Evolutionary conservation across 2,329 filamentous ascomycete species (phyloP).

Genomic region (Verruconis gallopava): DNA sequence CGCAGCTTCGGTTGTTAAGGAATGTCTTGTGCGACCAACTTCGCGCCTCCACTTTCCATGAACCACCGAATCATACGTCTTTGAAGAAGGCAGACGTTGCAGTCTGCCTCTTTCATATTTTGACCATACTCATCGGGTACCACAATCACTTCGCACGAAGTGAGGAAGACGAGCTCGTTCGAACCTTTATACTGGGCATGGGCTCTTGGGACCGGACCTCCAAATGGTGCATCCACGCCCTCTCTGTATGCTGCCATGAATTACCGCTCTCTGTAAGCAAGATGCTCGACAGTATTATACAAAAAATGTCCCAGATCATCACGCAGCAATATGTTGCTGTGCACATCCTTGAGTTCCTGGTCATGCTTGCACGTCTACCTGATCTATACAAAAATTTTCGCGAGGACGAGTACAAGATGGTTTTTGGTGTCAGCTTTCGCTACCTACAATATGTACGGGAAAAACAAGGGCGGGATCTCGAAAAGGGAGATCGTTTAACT

Average conservation of each 20-base stretch:
- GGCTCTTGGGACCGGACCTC: constrained; percentile 74
- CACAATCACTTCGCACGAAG: constrained; percentile 71
- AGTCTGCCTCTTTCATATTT: constrained; percentile 72
- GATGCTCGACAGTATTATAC: constrained; percentile 70
- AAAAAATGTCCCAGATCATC: constrained; percentile 92
- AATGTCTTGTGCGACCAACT: constrained; percentile 72
- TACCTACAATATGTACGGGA: constrained; percentile 84
- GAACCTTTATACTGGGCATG: constrained; percentile 75
- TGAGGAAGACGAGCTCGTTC: constrained; percentile 82
- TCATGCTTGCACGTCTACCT: constrained; percentile 70
- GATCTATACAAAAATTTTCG: constrained; percentile 79
- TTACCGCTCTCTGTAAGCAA: constrained; percentile 79
- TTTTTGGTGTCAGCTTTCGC: constrained; percentile 89
- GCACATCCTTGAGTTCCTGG: constrained; percentile 93
- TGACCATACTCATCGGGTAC: constrained; percentile 84
- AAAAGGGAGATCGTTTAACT: constrained; percentile 10
- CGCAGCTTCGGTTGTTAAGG: constrained; percentile 64
- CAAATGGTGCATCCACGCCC: constrained; percentile 84
- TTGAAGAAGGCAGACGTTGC: constrained; percentile 80
- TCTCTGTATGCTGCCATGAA: constrained; percentile 92
- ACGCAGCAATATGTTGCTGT: constrained; percentile 85
- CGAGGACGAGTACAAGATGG: constrained; percentile 82
- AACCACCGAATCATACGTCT: constrained; percentile 66
- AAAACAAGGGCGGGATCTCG: constrained; percentile 7
- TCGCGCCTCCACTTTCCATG: constrained; percentile 60